Evolutionary conservation across 2,329 filamentous ascomycete genomes (phyloP), one percentile per base, ranked within the genome.

Genomic region (Paraconiothyrium sp.): DNA sequence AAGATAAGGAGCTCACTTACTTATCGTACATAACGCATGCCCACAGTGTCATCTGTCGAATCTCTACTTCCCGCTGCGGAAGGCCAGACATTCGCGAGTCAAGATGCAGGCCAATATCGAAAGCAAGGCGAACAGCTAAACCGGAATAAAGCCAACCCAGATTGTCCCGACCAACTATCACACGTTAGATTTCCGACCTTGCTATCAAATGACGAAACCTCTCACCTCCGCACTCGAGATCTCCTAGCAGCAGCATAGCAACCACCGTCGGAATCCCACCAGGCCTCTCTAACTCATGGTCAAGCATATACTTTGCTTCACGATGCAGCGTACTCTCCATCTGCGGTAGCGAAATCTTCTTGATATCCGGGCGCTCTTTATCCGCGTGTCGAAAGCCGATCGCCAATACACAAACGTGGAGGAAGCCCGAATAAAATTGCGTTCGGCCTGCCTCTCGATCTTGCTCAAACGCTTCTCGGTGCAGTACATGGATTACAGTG

Each of bases 131-230:
- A 6, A 74, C 65, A 56, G 67, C 74, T 77, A 78, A 71, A 76
- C 83, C 84, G 5, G 60, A 80, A 70, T 86, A 86, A 76, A 86
- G 83, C 84, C 84, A 86, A 2, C 84, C 84, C 0, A 83, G 78
- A 57, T 84, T 84, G 57, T 86, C 84, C 54, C 85, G 75, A 3
- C 84, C 85, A 20, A 85, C 81, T 71, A 55, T 13, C 39, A 22
- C 47, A 14, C 22, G 30, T 64, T 49, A 66, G 61, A 27, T 20
- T 13, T 2, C 2, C 35, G 27, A 30, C 27, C 48, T 44, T 16
- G 16, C 10, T 39, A 20, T 16, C 6, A 8, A 14, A n/a, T 20
- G n/a, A 27, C 9, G 13, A 41, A 24, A 50, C 35, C 9, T 24
- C 62, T 63, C 60, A 69, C 68, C 68, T 54, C 83, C 83, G 60